phyloP scores from a whole-genome alignment of 805 yeast genomes.

The Lipomyces chichibuensis region DNA sequence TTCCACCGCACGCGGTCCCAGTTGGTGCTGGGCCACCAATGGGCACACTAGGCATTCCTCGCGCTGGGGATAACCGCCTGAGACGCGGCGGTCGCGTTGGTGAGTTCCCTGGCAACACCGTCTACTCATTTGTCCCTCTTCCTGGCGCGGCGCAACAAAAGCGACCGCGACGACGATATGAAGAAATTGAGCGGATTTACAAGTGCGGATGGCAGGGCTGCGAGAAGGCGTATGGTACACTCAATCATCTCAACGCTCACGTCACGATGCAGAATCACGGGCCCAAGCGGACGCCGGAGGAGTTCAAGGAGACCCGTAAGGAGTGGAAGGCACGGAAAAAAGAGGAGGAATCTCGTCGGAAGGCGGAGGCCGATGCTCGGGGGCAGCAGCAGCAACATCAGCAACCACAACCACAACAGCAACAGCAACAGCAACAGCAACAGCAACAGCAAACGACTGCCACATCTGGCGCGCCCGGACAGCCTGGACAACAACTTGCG shows the following conservation, averaged over 20 bases:
- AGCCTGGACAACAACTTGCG: background rate
- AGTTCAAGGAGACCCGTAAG: slow-evolving; percentile 56
- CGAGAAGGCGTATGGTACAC: slow-evolving; percentile 60
- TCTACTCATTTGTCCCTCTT: slow-evolving; percentile 40
- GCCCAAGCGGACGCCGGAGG: slow-evolving; percentile 56
- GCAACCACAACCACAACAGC: slow-evolving; percentile 23
- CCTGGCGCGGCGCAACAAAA: slow-evolving; percentile 43
- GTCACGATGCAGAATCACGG: slow-evolving; percentile 59
- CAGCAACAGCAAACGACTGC: slow-evolving; percentile 14
- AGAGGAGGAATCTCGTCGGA: slow-evolving; percentile 39
- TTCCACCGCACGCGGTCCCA: slow-evolving; percentile 5
- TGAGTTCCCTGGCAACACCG: slow-evolving; percentile 21
- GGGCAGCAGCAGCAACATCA: slow-evolving; percentile 12
- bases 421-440: slow-evolving; percentile 15
- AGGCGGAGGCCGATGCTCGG: slow-evolving; percentile 26
- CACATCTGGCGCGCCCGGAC: slow-evolving; percentile 4
- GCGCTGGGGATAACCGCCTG: slow-evolving; percentile 3
- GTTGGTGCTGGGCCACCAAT: slow-evolving; percentile 13
- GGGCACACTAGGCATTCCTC: slow-evolving; percentile 12
- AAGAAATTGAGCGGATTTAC: slow-evolving; percentile 60
- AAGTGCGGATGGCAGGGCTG: slow-evolving; percentile 54
- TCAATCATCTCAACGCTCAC: slow-evolving; percentile 63
- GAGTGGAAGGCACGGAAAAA: slow-evolving; percentile 49
- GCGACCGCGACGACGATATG: slow-evolving; percentile 58
- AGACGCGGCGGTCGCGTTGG: slow-evolving; percentile 11